Evolutionary conservation across 1,139 yeast species (phyloP).

Genomic region (Hyphopichia wangnamkhiaoensis): DNA sequence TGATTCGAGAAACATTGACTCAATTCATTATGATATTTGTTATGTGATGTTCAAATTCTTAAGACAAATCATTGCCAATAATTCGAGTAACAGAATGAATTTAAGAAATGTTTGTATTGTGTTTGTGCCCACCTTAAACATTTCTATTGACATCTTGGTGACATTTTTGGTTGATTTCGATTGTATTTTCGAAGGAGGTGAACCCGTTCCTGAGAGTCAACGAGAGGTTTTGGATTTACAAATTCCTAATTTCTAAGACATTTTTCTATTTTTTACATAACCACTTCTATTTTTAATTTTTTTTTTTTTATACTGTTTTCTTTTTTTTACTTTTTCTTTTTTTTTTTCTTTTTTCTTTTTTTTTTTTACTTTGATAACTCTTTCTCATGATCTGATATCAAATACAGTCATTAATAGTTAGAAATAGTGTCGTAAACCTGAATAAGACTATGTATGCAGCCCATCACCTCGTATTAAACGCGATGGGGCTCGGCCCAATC

Average conservation of each 20-base stretch:
- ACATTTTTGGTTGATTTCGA: conserved; percentile 65
- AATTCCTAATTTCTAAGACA: conserved; percentile 39
- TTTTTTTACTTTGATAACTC: too few species aligned
- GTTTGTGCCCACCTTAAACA: conserved; percentile 79
- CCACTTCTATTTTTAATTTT: neutral
- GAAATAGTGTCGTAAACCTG: too few species aligned
- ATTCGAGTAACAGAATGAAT: conserved; percentile 79
- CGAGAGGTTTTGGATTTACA: conserved; percentile 44
- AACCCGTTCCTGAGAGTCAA: conserved; percentile 39
- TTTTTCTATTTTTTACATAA: neutral
- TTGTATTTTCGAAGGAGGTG: conserved; percentile 59
- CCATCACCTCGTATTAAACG: too few species aligned
- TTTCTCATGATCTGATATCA: too few species aligned
- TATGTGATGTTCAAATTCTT: conserved; percentile 68
- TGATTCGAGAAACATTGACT: conserved; percentile 25
- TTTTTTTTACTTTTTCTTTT: neutral
- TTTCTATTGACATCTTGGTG: conserved; percentile 65
- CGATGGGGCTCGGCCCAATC: too few species aligned
- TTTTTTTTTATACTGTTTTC: neutral
- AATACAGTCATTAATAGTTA: too few species aligned
- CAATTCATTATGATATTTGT: conserved; percentile 60
- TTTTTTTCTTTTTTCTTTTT: neutral
- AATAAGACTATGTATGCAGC: too few species aligned
- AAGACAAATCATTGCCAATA: conserved; percentile 62
- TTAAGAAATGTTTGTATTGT: conserved; percentile 77